Conservation (phyloP, 768 basidiomycete genomes). For the Thelephora ganbajun region DNA sequence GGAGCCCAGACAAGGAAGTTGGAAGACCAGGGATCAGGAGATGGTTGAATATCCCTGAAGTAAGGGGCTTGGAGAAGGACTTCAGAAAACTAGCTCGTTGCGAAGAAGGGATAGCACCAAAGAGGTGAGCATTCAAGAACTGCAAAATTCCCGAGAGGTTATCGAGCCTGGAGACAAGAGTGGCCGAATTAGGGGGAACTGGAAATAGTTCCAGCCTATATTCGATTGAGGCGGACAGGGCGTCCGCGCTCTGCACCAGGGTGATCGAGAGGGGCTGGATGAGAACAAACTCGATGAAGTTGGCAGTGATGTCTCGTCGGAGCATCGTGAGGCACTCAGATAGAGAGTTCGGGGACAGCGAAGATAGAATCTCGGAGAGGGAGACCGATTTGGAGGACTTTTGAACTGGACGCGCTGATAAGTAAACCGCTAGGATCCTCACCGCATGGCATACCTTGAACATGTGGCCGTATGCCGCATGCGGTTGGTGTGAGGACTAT, state of each 20-base stretch:
- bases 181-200: slow-evolving; percentile 26
- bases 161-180: slow-evolving; percentile 29
- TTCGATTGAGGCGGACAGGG: slow-evolving; percentile 20
- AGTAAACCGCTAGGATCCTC: slow-evolving; percentile 1
- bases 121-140: slow-evolving; percentile 48
- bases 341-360: slow-evolving; percentile 41
- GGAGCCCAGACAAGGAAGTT: slow-evolving; percentile 41
- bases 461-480: slow-evolving; percentile 33
- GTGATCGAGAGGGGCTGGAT: slow-evolving; percentile 34
- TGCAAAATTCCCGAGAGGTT: slow-evolving; percentile 42
- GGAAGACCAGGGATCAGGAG: slow-evolving; percentile 63
- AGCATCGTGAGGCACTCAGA: slow-evolving; percentile 42
- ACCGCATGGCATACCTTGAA: slow-evolving; percentile 31
- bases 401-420: slow-evolving; percentile 31
- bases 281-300: slow-evolving; percentile 47
- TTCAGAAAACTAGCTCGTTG: slow-evolving; percentile 34
- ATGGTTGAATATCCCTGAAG: slow-evolving; percentile 45
- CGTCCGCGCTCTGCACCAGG: slow-evolving; percentile 18
- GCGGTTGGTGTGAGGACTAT: slow-evolving; percentile 35
- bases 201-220: slow-evolving; percentile 35
- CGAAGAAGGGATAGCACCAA: slow-evolving; percentile 37
- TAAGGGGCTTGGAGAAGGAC: slow-evolving; percentile 46
- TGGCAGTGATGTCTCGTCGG: slow-evolving; percentile 45
- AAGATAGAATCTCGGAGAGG: slow-evolving; percentile 41
- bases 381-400: slow-evolving; percentile 36